Conservation (phyloP, 352 stramenopile genomes). For the Globisporangium lucens region DNA sequence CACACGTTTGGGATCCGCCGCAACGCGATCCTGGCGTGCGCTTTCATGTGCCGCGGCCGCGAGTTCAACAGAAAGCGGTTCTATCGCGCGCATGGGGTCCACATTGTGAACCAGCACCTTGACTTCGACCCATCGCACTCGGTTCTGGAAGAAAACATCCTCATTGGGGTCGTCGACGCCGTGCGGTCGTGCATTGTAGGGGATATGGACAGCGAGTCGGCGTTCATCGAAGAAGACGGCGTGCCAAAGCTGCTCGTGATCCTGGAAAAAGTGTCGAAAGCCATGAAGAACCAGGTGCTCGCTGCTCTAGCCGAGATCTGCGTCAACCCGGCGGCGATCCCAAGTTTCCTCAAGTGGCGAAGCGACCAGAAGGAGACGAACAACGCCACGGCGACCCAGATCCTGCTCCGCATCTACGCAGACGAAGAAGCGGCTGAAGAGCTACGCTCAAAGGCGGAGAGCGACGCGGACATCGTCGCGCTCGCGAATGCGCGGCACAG, state of each 20-base stretch:
- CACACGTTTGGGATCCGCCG: constrained; percentile 66
- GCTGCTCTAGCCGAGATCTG: constrained; percentile 65
- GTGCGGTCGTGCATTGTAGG: constrained; percentile 65
- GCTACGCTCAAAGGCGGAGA: constrained; percentile 14
- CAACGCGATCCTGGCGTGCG: constrained; percentile 55
- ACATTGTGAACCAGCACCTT: constrained; percentile 37
- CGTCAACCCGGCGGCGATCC: constrained; percentile 66
- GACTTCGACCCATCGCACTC: constrained; percentile 48
- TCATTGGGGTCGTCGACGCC: constrained; percentile 61
- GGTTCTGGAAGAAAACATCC: constrained; percentile 64
- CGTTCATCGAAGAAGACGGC: constrained; percentile 59
- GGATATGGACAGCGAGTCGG: constrained; percentile 42
- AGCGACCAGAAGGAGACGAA: constrained; percentile 43
- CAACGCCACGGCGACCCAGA: constrained; percentile 49
- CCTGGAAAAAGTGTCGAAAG: constrained; percentile 45
- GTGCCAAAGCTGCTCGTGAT: constrained; percentile 60
- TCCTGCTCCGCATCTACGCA: constrained; percentile 69
- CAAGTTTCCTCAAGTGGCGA: constrained; percentile 60
- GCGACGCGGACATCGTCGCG: constrained; percentile 19
- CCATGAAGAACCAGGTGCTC: constrained; percentile 57
- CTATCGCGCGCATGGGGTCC: constrained; percentile 40
- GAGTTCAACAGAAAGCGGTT: constrained; percentile 54
- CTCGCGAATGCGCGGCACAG: constrained; percentile 33
- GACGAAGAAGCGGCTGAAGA: constrained; percentile 52
- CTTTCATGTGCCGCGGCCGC: constrained; percentile 51